Conservation (phyloP, 257 asterid genomes). For the Sherardia arvensis region DNA sequence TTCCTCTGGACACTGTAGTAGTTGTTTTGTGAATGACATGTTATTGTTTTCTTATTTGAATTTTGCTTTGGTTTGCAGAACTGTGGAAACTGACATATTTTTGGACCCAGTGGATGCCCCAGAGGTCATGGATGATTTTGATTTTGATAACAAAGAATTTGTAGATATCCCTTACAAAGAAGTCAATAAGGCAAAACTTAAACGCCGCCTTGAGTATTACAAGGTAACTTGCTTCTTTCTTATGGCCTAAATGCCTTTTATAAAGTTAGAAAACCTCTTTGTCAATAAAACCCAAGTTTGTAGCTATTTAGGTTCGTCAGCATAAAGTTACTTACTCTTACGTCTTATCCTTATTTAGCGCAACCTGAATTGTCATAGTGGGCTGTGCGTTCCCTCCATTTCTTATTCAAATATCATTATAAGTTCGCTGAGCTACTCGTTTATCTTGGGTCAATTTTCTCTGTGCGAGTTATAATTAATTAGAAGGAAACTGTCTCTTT, state of each 20-base stretch:
- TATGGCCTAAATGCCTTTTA: background rate
- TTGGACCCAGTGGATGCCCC: conserved; percentile 76
- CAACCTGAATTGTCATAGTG: background rate
- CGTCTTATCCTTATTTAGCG: background rate
- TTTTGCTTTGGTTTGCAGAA: conserved; percentile 40
- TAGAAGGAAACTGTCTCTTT: background rate
- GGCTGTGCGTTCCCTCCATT: background rate
- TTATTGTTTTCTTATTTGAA: conserved; percentile 4
- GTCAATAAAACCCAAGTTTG: background rate
- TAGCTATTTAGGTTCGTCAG: background rate
- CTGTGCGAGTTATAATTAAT: background rate
- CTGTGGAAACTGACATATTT: conserved; percentile 78
- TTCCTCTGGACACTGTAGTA: background rate
- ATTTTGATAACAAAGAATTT: conserved; percentile 74
- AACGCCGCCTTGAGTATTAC: conserved; percentile 67
- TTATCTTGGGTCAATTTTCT: background rate
- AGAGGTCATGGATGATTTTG: conserved; percentile 87
- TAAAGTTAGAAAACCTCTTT: background rate
- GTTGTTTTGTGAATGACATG: background rate
- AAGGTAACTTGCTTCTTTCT: conserved; percentile 37
- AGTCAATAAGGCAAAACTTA: conserved; percentile 71
- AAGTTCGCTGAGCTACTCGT: background rate
- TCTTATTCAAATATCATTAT: background rate
- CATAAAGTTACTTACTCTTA: background rate
- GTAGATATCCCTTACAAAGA: conserved; percentile 84